These are phyloP conservation scores for Dendrocalamus latiflorus DNA, from an alignment of 202 grass and related monocot species.

Conservation along the genomic window DNA sequence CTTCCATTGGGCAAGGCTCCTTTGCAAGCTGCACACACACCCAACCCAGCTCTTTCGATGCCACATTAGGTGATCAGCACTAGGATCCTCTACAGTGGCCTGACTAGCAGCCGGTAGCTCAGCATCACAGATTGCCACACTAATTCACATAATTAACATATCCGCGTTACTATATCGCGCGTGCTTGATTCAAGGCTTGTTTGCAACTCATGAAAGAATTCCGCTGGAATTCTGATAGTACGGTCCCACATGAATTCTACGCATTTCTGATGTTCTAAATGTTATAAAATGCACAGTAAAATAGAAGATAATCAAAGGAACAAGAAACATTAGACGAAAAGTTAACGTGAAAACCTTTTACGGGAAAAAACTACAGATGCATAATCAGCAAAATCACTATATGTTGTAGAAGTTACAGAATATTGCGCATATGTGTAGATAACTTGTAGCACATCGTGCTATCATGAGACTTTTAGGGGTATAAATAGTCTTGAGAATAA, in stretches of 20 bases:
- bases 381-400: too few species aligned
- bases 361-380: too few species aligned
- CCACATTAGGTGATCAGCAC: constrained; percentile 7
- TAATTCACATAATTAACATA: background rate
- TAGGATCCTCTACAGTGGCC: background rate
- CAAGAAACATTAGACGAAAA: too few species aligned
- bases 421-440: too few species aligned
- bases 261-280: background rate
- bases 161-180: background rate
- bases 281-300: too few species aligned
- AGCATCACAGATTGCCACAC: background rate
- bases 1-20: background rate
- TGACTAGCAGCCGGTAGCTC: background rate
- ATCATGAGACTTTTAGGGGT: too few species aligned
- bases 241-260: background rate
- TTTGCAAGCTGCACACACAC: constrained; percentile 8
- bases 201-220: too few species aligned
- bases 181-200: background rate
- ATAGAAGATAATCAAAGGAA: too few species aligned
- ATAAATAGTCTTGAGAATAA: too few species aligned
- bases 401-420: too few species aligned
- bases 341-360: too few species aligned
- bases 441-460: too few species aligned
- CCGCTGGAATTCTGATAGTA: background rate
- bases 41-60: constrained; percentile 5